Conservation (phyloP, 176 grass and related monocot genomes). For the barley (Hordeum vulgare) region MorexV3_pseudomolecules_assembly NC_058523.1:553766147-553766646, state of each 20-base stretch:
- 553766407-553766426: not conserved
- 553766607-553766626: not conserved
- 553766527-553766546: not conserved
- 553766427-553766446: not conserved
- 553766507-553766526: not conserved
- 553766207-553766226: no score
- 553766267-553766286: conserved; percentile 44
- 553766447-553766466: not conserved
- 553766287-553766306: conserved; percentile 87
- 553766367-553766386: conserved; percentile 20
- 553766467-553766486: not conserved
- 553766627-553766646: not conserved
- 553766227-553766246: no score
- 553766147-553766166: no score
- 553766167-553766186: no score
- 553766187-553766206: no score
- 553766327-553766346: conserved; percentile 86
- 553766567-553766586: not conserved
- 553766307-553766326: conserved; percentile 96
- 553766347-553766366: conserved; percentile 99
- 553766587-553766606: not conserved
- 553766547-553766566: not conserved
- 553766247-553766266: not conserved
- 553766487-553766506: not conserved
- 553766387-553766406: not conserved